These are phyloP conservation scores for Coemansia aciculifera DNA, from an alignment of 192 early-diverging fungal genomes.

Conservation along the genomic window DNA sequence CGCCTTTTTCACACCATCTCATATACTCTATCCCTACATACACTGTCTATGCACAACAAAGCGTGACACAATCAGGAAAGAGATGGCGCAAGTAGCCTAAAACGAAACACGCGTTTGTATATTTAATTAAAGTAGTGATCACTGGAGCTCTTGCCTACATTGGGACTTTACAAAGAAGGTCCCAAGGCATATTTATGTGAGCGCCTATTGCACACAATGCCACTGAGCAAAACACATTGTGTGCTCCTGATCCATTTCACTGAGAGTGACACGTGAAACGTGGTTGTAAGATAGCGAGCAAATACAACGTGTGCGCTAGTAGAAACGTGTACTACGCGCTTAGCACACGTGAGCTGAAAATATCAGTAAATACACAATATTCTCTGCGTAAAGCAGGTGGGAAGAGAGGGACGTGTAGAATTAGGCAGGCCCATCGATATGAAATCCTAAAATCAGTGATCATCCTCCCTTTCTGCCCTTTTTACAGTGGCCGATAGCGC, in stretches of 20 bases:
- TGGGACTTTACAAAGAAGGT: neutral
- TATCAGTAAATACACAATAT: neutral
- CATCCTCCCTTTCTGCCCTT: neutral
- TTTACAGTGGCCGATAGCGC: neutral
- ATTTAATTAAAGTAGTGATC: neutral
- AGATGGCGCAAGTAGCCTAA: neutral
- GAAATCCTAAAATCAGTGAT: neutral
- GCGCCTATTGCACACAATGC: neutral
- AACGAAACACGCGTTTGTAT: neutral
- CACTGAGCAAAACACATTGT: neutral
- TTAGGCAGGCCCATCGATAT: slow-evolving; percentile 6
- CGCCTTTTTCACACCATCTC: neutral
- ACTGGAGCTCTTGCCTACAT: neutral
- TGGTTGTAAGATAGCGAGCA: neutral
- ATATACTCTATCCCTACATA: neutral
- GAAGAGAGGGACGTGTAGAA: neutral
- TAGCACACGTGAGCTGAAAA: neutral
- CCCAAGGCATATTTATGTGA: neutral
- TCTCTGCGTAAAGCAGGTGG: neutral
- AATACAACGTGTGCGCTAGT: neutral
- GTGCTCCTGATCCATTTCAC: neutral
- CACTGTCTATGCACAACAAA: neutral
- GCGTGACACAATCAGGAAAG: neutral
- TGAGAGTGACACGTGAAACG: neutral
- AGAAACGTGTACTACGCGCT: neutral